A percentile compares a stretch with the other conserved stretches of the same genome.
Conservation (phyloP, 768 basidiomycete genomes). For the Psilocybe cubensis region DNA sequence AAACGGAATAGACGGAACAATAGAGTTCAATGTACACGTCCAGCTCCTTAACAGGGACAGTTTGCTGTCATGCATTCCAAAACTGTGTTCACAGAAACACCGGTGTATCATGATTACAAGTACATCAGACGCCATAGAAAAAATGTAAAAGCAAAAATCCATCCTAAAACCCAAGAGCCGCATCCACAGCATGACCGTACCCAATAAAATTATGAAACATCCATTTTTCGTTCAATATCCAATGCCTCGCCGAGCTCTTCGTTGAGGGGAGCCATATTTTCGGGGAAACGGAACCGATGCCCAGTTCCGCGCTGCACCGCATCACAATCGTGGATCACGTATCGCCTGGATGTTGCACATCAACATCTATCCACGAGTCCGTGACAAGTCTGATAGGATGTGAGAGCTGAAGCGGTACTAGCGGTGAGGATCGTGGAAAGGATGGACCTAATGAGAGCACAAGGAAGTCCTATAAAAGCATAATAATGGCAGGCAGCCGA, state of each 20-base stretch:
- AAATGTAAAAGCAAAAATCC: not conserved
- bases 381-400: slow-evolving; percentile 60
- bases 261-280: slow-evolving; percentile 18
- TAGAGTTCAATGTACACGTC: not conserved
- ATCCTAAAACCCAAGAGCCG: not conserved
- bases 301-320: slow-evolving; percentile 4
- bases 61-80: not conserved
- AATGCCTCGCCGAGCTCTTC: slow-evolving; percentile 26
- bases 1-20: not conserved
- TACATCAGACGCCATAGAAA: not conserved
- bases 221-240: not conserved
- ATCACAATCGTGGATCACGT: slow-evolving; percentile 21
- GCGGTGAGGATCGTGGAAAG: slow-evolving; percentile 43
- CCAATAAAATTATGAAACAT: not conserved
- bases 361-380: slow-evolving; percentile 47
- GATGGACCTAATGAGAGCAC: slow-evolving; percentile 51
- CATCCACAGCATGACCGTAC: not conserved
- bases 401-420: slow-evolving; percentile 45
- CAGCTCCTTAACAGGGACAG: not conserved
- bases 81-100: not conserved
- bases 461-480: slow-evolving; percentile 52
- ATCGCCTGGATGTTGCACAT: slow-evolving; percentile 40
- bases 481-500: not conserved
- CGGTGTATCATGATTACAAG: not conserved
- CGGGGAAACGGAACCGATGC: slow-evolving; percentile 3